These are phyloP conservation scores for Hura crepitans DNA, from an alignment of 441 rosid genomes.

Conservation along the genomic window DNA sequence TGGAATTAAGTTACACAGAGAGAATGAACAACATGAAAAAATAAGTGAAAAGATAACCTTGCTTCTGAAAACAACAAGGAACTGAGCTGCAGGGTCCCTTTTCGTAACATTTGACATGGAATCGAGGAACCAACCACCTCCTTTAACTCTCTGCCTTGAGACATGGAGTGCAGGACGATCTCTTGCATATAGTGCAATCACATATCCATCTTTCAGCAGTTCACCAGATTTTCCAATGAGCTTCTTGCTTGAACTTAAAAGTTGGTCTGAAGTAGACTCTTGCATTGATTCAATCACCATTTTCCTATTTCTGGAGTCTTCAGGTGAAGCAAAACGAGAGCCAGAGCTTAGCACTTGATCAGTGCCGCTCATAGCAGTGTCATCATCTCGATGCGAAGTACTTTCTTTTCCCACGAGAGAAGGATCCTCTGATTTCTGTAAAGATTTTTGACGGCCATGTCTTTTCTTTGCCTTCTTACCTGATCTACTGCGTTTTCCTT, in stretches of 20 bases:
- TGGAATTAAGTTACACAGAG: slow-evolving; percentile 4
- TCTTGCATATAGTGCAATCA: slow-evolving; percentile 82
- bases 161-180: slow-evolving; percentile 67
- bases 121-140: slow-evolving; percentile 96
- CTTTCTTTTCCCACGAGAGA: slow-evolving; percentile 61
- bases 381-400: slow-evolving; percentile 71
- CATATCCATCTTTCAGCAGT: slow-evolving; percentile 77
- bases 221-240: slow-evolving; percentile 51
- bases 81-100: slow-evolving; percentile 98
- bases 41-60: slow-evolving; percentile 47
- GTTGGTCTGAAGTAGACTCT: slow-evolving; percentile 47
- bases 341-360: slow-evolving; percentile 75
- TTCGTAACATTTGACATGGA: slow-evolving; percentile 77
- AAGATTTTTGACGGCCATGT: slow-evolving; percentile 65
- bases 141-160: slow-evolving; percentile 90
- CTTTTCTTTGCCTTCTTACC: slow-evolving; percentile 96
- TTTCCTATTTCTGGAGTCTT: slow-evolving; percentile 75
- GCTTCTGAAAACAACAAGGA: slow-evolving; percentile 77
- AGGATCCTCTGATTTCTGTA: slow-evolving; percentile 55
- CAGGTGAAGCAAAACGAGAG: slow-evolving; percentile 81
- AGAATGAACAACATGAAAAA: slow-evolving; percentile 1
- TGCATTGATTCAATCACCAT: slow-evolving; percentile 59
- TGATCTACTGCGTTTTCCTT: slow-evolving; percentile 66
- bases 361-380: slow-evolving; percentile 78
- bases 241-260: slow-evolving; percentile 49